Evolutionary conservation across 208 protist species (phyloP).

Genomic region (Leptomonas seymouri): DNA sequence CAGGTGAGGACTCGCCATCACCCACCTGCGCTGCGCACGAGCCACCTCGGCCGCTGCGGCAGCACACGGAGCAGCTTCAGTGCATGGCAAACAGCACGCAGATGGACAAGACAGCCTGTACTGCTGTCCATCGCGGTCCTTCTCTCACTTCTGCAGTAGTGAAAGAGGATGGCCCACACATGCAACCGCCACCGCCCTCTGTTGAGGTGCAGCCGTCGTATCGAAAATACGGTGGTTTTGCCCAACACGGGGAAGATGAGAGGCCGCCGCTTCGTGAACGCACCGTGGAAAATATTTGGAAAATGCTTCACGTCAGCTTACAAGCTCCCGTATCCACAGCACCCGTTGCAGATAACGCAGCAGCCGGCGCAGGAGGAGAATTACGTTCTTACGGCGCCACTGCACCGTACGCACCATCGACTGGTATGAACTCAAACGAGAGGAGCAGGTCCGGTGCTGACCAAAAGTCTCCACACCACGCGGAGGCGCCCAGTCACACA

Average conservation of each 20-base stretch:
- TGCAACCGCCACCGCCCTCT: constrained; percentile 7
- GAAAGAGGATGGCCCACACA: background rate
- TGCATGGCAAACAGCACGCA: background rate
- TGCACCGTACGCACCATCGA: background rate
- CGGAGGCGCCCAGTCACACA: background rate
- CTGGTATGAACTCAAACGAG: background rate
- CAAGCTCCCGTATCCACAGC: background rate
- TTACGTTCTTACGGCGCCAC: background rate
- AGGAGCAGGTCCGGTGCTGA: background rate
- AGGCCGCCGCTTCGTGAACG: background rate
- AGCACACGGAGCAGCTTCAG: constrained; percentile 5
- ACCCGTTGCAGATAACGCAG: background rate
- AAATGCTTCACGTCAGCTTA: background rate
- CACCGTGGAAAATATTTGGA: background rate
- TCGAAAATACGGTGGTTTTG: background rate
- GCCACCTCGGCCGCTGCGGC: background rate
- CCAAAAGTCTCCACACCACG: background rate
- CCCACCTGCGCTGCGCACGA: background rate
- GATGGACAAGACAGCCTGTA: background rate
- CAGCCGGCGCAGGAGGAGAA: background rate
- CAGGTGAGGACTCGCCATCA: background rate
- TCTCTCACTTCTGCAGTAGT: background rate
- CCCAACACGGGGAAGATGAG: background rate
- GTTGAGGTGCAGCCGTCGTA: background rate
- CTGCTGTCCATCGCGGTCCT: background rate